phyloP scores from a whole-genome alignment of 345 rosid genomes.

The Microcos paniculata region DNA sequence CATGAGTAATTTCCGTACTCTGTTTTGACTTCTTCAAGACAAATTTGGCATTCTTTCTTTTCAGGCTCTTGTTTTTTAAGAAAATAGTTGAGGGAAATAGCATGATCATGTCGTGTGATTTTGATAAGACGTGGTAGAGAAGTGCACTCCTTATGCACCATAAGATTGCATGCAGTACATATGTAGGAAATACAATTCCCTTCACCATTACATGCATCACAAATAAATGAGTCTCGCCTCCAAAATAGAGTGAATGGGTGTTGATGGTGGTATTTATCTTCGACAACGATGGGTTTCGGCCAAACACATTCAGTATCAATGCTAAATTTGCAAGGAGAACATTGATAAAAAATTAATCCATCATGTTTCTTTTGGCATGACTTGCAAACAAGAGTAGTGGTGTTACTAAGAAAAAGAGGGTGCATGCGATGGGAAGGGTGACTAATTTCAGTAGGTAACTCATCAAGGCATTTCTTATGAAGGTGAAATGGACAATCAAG shows the following conservation, averaged over 20 bases:
- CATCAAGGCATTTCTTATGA: slow-evolving; percentile 9
- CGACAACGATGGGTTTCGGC: not conserved
- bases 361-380: not conserved
- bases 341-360: fast-evolving
- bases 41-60: slow-evolving; percentile 4
- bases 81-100: not conserved
- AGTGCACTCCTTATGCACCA: not conserved
- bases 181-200: slow-evolving; percentile 16
- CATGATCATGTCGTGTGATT: slow-evolving; percentile 9
- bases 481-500: not conserved
- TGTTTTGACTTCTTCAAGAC: not conserved
- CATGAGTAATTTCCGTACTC: slow-evolving; percentile 22
- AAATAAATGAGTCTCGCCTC: not conserved
- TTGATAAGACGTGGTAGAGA: not conserved
- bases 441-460: not conserved
- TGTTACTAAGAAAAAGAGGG: not conserved
- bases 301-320: not conserved
- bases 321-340: not conserved
- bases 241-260: not conserved
- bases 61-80: not conserved
- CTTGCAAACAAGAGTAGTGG: too few species aligned
- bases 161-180: not conserved
- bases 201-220: slow-evolving; percentile 21
- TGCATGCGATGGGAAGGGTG: slow-evolving; percentile 9
- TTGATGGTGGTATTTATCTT: not conserved